Conservation (phyloP, 139 green algal species). For the Penium margaritaceum region DNA sequence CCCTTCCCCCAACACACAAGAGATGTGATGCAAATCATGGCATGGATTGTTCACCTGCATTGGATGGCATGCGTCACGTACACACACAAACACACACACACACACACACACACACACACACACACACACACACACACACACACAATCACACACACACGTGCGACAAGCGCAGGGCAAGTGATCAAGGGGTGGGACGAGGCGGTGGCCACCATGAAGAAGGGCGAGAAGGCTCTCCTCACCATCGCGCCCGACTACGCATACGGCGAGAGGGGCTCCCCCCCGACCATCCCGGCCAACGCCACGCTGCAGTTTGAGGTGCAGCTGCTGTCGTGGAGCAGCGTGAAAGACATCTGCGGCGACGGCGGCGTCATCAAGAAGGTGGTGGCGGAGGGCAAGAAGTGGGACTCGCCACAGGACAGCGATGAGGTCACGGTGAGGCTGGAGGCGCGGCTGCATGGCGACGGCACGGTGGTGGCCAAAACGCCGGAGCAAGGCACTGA, state of each 20-base stretch:
- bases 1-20: too few species aligned
- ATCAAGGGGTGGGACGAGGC: conserved; percentile 95
- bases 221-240: conserved; percentile 68
- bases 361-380: conserved; percentile 64
- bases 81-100: too few species aligned
- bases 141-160: too few species aligned
- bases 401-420: conserved; percentile 44
- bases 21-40: too few species aligned
- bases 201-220: conserved; percentile 84
- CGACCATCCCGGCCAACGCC: conserved; percentile 79
- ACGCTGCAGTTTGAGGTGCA: conserved; percentile 92
- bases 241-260: conserved; percentile 85
- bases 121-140: too few species aligned
- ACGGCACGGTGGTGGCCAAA: conserved; percentile 54
- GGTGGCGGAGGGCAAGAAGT: conserved; percentile 44
- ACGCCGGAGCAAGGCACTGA: conserved; percentile 52
- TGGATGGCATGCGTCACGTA: too few species aligned
- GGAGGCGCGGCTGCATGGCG: conserved; percentile 33
- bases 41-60: too few species aligned
- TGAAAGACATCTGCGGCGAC: conserved; percentile 58
- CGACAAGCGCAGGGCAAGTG: conserved; percentile 61
- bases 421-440: conserved; percentile 66
- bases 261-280: conserved; percentile 67
- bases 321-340: conserved; percentile 51
- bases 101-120: too few species aligned